phyloP scores from a whole-genome alignment of 306 rosid genomes.

The Cotoneaster glaucophyllus region DNA sequence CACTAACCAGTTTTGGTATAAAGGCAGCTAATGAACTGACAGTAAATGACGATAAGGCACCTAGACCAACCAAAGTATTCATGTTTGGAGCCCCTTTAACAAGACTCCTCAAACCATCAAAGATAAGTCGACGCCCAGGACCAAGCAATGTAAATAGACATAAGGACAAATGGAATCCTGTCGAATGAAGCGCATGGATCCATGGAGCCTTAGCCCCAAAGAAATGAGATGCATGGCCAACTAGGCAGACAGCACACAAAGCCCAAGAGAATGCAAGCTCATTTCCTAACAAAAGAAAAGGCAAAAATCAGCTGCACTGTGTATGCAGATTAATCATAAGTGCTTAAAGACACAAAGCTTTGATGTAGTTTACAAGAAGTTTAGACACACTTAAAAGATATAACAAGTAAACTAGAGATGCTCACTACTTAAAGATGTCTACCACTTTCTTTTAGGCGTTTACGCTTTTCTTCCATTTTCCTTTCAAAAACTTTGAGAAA shows the following conservation, averaged over 20 bases:
- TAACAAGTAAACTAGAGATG: slow-evolving; percentile 19
- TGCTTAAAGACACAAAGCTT: neutral
- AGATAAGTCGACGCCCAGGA: slow-evolving; percentile 87
- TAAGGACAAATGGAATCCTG: slow-evolving; percentile 77
- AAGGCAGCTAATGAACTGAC: slow-evolving; percentile 83
- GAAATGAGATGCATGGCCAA: slow-evolving; percentile 90
- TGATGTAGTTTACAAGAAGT: neutral
- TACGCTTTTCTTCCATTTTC: slow-evolving; percentile 86
- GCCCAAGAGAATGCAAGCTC: slow-evolving; percentile 97
- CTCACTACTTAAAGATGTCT: slow-evolving; percentile 22
- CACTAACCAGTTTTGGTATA: slow-evolving; percentile 75
- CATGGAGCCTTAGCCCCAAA: slow-evolving; percentile 79
- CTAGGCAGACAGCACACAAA: slow-evolving; percentile 85
- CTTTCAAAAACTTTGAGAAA: slow-evolving; percentile 72
- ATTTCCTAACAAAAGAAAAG: slow-evolving; percentile 48
- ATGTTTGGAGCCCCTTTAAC: slow-evolving; percentile 78
- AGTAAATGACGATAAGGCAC: slow-evolving; percentile 91
- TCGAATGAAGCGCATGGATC: slow-evolving; percentile 73
- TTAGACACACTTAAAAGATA: slow-evolving; percentile 6
- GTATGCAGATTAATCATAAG: slow-evolving; percentile 13
- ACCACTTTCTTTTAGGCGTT: slow-evolving; percentile 81
- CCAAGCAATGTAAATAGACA: slow-evolving; percentile 87
- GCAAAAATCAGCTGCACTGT: neutral
- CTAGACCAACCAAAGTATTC: slow-evolving; percentile 97
- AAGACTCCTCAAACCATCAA: slow-evolving; percentile 87